A percentile compares a stretch with the other conserved stretches of the same genome.
Evolutionary conservation across 352 stramenopile species (phyloP).

Genomic region (Peronospora destructor): DNA sequence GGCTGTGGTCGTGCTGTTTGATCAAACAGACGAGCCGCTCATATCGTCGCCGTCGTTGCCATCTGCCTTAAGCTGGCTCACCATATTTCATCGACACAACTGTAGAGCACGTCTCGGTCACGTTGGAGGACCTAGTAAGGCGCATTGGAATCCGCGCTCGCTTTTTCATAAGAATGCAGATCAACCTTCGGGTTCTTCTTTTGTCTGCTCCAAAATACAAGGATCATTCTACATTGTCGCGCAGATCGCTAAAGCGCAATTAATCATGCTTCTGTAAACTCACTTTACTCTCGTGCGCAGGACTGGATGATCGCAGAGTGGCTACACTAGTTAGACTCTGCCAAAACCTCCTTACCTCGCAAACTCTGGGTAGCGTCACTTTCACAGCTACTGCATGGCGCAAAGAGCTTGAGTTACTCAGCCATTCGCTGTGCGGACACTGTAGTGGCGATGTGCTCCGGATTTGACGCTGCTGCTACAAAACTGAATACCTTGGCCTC

Average conservation of each 20-base stretch:
- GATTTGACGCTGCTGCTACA: slow-evolving; percentile 49
- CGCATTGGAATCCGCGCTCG: slow-evolving; percentile 19
- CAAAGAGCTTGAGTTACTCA: slow-evolving; percentile 58
- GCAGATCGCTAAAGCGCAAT: slow-evolving; percentile 7
- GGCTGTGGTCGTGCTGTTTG: slow-evolving; percentile 31
- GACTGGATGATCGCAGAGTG: slow-evolving; percentile 44
- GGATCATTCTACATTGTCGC: slow-evolving; percentile 31
- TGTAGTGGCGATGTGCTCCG: slow-evolving; percentile 36
- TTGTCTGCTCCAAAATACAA: slow-evolving; percentile 58
- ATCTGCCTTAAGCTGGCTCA: slow-evolving; percentile 51
- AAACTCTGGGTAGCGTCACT: slow-evolving; percentile 37
- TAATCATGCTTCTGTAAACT: slow-evolving; percentile 24
- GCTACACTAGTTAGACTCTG: slow-evolving; percentile 44
- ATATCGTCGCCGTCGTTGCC: slow-evolving; percentile 54
- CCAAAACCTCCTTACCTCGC: slow-evolving; percentile 31
- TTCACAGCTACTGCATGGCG: slow-evolving; percentile 61
- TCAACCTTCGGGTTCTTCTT: slow-evolving; percentile 26
- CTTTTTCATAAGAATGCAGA: slow-evolving; percentile 32
- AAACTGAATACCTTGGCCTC: slow-evolving; percentile 49
- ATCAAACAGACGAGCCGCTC: slow-evolving; percentile 38
- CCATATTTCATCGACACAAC: slow-evolving; percentile 74
- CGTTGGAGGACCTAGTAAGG: slow-evolving; percentile 25
- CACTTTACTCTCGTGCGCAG: slow-evolving; percentile 31
- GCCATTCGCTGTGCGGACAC: slow-evolving; percentile 68
- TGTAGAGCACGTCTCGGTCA: slow-evolving; percentile 62